These are phyloP conservation scores for Plasmodiophora brassicae DNA, from an alignment of 208 protist species.

Conservation along the genomic window DNA sequence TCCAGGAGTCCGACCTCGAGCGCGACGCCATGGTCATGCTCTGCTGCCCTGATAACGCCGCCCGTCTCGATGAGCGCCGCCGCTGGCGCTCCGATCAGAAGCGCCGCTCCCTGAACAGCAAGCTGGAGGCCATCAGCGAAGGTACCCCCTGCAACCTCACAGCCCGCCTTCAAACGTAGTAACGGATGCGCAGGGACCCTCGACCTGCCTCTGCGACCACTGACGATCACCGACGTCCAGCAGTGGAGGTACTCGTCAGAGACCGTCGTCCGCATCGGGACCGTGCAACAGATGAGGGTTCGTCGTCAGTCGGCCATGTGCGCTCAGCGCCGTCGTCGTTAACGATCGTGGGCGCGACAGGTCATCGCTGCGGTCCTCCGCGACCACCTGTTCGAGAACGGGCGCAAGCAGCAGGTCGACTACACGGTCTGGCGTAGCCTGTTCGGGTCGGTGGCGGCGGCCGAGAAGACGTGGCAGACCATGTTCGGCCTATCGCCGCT, in stretches of 20 bases:
- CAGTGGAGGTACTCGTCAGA: not conserved
- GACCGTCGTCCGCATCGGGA: not conserved
- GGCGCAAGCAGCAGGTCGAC: not conserved
- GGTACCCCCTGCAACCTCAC: not conserved
- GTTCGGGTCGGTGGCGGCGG: not conserved
- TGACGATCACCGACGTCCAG: not conserved
- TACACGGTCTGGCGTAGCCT: not conserved
- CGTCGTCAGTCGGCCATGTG: not conserved
- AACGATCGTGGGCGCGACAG: not conserved
- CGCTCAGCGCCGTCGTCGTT: not conserved
- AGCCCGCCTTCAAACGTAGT: not conserved
- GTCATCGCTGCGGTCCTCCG: not conserved
- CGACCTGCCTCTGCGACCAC: not conserved
- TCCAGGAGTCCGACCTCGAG: not conserved
- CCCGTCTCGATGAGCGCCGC: not conserved
- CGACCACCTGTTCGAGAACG: not conserved
- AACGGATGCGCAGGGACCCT: not conserved
- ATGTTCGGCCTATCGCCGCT: not conserved
- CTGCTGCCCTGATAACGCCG: not conserved
- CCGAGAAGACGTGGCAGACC: not conserved
- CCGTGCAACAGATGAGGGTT: constrained; percentile 19
- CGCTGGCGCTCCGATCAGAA: not conserved
- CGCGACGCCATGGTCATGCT: constrained; percentile 7
- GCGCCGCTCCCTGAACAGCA: not conserved
- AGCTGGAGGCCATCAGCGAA: not conserved